These are phyloP conservation scores for Anthracocystis setariae DNA, from an alignment of 1,284 basidiomycete genomes.

Conservation along the genomic window DNA sequence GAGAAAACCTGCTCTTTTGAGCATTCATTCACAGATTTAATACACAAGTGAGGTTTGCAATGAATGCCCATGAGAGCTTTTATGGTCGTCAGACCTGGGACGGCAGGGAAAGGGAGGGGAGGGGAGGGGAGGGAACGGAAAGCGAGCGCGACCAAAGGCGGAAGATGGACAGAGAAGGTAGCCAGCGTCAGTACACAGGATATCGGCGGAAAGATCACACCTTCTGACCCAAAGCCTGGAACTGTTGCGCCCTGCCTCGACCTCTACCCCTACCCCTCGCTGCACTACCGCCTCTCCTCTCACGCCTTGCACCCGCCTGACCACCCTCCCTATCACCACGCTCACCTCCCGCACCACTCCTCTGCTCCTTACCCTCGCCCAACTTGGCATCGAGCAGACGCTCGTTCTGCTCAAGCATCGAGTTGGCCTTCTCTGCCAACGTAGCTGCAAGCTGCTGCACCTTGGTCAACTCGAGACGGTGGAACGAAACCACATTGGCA, in stretches of 20 bases:
- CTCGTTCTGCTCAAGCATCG: slow-evolving; percentile 94
- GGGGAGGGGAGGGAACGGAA: not conserved
- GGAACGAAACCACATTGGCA: slow-evolving; percentile 87
- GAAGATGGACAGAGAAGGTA: not conserved
- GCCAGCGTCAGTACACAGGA: not conserved
- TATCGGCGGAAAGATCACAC: slow-evolving; percentile 31
- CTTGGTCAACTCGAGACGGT: slow-evolving; percentile 81
- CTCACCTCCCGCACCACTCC: slow-evolving; percentile 42
- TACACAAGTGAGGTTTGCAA: slow-evolving; percentile 10
- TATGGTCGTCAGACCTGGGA: slow-evolving; percentile 8
- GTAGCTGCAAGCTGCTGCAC: slow-evolving; percentile 65
- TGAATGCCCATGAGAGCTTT: slow-evolving; percentile 17
- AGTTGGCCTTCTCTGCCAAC: slow-evolving; percentile 85
- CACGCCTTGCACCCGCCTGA: slow-evolving; percentile 49
- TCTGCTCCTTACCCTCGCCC: slow-evolving; percentile 70
- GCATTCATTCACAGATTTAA: slow-evolving; percentile 16
- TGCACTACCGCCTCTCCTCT: slow-evolving; percentile 57
- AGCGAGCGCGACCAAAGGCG: not conserved
- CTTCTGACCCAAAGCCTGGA: slow-evolving; percentile 60
- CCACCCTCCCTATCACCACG: slow-evolving; percentile 47
- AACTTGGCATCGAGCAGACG: slow-evolving; percentile 90
- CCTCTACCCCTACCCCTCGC: slow-evolving; percentile 61
- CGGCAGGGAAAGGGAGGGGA: slow-evolving; percentile 10
- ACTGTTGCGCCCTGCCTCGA: slow-evolving; percentile 60
- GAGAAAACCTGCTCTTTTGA: not conserved